Evolutionary conservation across 1,139 yeast genomes (phyloP), one percentile per base, ranked within the genome.

Genomic region (Zhuliangozyma blackwelliae): DNA sequence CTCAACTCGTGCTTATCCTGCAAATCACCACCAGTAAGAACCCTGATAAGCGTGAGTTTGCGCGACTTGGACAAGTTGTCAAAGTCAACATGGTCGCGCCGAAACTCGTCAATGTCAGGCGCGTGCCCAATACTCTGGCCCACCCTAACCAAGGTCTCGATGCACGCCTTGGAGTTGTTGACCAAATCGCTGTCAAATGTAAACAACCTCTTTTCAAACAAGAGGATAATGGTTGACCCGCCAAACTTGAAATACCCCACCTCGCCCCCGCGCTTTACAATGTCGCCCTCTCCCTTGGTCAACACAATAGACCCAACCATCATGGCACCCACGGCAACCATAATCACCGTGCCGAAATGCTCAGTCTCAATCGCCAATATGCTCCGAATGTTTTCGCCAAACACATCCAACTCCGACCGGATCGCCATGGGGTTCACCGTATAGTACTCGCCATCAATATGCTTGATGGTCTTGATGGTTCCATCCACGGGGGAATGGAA

Each of bases 361-460:
- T 72, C 69, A 1, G 95, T 77, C 27, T 84, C 78, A 22, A 92
- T 79, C 0, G 96, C 89, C 2, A 90, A 69, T 2, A 89, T 63
- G 3, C 82, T 81, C 27, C 97, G 68, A 1, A 87, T 81, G 52
- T 92, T 92, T 51, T 90, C 97, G 5, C 97, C 96, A 62, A 79
- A 92, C 1, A 92, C 97, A 59, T 92, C 97, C 38, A 92, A 59
- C 30, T 80, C 78, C 1, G 95, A 85, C 40, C 97, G 65, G 32
- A 92, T 76, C 0, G 97, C 97, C 97, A 92, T 92, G 2, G 97
- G 97, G 52, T 92, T 92, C 10, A 92, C 98, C 0, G 97, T 92
- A 55, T 88, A 92, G 57, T 92, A 92, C 50, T 89, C 95, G 1
- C 97, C 98, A 31, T 78, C 83, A 31, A 92, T 83, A 44, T 68